Evolutionary conservation across 441 rosid species (phyloP).

Genomic region (Manihot esculenta): DNA sequence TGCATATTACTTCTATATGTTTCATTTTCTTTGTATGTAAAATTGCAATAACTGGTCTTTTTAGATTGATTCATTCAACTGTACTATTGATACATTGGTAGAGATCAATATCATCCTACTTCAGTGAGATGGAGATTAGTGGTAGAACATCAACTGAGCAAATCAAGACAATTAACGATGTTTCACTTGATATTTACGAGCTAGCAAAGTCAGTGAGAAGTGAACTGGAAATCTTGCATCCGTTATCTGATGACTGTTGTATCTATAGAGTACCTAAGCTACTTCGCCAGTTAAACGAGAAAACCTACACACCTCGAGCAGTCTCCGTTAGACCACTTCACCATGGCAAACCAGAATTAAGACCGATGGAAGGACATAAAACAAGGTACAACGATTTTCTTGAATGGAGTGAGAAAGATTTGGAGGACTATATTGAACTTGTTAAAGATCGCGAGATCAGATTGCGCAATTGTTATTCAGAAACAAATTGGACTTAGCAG

Average conservation of each 20-base stretch:
- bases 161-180: background rate
- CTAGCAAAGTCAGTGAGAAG: background rate
- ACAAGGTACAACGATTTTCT: slow-evolving; percentile 5
- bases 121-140: too few species aligned
- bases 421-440: background rate
- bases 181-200: too few species aligned
- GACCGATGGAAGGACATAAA: background rate
- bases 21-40: too few species aligned
- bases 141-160: too few species aligned
- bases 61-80: too few species aligned
- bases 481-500: background rate
- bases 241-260: background rate
- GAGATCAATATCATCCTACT: too few species aligned
- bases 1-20: too few species aligned
- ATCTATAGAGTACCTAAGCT: background rate
- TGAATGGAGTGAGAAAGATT: background rate
- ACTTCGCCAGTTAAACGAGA: background rate
- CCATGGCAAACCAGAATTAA: slow-evolving; percentile 1
- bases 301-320: background rate
- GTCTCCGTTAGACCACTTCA: slow-evolving; percentile 5
- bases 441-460: background rate
- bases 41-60: too few species aligned
- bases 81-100: too few species aligned
- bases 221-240: background rate
- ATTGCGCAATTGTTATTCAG: slow-evolving; percentile 23